Base-by-base conservation (phyloP, 169 alveolate genomes). In the Eimeria necatrix region DNA sequence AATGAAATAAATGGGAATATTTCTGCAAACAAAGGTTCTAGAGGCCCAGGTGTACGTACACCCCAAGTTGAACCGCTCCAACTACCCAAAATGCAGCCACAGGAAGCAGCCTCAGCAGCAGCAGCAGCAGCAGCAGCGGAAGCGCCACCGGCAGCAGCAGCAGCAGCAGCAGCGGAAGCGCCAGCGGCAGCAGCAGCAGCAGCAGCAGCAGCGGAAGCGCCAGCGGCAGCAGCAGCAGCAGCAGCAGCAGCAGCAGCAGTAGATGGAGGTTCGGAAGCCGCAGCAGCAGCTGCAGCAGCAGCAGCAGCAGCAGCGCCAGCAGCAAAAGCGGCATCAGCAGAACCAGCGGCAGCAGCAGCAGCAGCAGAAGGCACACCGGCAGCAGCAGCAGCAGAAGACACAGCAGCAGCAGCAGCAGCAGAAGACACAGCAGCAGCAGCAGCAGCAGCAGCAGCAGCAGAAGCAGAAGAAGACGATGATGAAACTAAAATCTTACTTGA, bases 181-280 rank as follows among this genome's bases (percentile, higher is more conserved):
- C 16, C 32, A 68, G 78, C 78, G 26, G 3, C 41, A n/a, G 22
- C 46, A 4, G 3, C 41, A 68, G 78, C n/a, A 68, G 4, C 4
- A n/a, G 78, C 41, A 22, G 9, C 78, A 68, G 46, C 32, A 68
- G 46, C 78, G 26, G 46, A 32, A 68, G 46, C 78, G 26, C 49
- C 32, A 68, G 78, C 4, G 4, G 6, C 78, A 68, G 46, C 48
- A n/a, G 4, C 41, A 68, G 12, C 48, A 3, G 78, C 10, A 68
- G 14, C 78, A 20, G 78, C 78, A 68, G 78, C 78, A 68, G 41
- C 78, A 68, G 78, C 10, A 18, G 18, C 74, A 64, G 22, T 20
- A 64, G 24, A 64, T 12, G 22, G 24, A 64, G 0, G 22, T 64
- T 6, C 74, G 7, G 16, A n/a, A 12, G 16, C 78, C 5, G 16